These are phyloP conservation scores for Rhododendron kiyosumense DNA, from an alignment of 148 eudicot species.

Conservation along the genomic window DNA sequence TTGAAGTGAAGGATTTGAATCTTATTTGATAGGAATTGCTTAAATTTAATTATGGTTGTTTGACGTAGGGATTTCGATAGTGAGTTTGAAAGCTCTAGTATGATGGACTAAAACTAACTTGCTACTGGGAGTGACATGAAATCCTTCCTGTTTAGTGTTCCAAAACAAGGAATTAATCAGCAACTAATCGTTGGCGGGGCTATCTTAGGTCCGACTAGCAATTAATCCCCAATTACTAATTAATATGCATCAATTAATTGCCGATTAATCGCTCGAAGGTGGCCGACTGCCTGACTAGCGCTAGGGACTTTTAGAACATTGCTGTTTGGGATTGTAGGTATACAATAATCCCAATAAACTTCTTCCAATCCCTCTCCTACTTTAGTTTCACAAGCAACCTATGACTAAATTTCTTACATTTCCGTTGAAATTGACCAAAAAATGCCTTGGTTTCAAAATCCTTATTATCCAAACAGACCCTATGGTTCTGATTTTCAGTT, in stretches of 20 bases:
- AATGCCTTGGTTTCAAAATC: background rate
- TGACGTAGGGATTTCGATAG: background rate
- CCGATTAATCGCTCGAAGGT: no score
- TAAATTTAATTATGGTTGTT: background rate
- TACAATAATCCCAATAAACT: background rate
- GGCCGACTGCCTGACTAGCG: no score
- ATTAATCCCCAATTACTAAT: no score
- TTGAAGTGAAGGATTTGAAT: background rate
- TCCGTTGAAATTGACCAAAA: background rate
- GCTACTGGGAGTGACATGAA: background rate
- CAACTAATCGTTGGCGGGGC: no score
- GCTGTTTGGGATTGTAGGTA: background rate
- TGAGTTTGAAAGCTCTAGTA: background rate
- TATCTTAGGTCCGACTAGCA: no score
- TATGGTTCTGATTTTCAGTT: background rate
- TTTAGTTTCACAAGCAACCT: background rate
- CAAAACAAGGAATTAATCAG: no score
- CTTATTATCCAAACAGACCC: background rate
- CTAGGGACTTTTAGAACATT: no score
- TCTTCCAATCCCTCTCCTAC: background rate
- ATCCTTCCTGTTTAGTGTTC: background rate
- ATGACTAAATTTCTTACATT: background rate
- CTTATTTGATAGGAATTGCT: background rate
- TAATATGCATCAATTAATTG: no score
- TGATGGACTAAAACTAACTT: background rate